Evolutionary conservation across 1,284 basidiomycete species (phyloP), one percentile per base, ranked within the genome.

Genomic region (Cryptococcus sp.): DNA sequence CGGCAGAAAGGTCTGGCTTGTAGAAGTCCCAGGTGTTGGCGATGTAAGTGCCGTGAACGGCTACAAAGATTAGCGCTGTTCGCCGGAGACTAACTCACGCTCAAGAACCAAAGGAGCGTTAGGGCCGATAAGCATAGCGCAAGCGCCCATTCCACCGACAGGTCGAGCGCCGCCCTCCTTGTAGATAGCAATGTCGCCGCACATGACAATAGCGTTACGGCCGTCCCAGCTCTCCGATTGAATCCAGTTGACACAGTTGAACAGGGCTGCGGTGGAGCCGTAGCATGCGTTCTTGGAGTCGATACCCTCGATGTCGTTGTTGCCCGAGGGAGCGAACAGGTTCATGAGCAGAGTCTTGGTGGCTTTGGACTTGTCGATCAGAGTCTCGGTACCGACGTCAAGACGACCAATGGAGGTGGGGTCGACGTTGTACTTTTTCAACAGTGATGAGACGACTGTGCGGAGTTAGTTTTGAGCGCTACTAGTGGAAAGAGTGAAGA

Each of bases 211-310:
- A 25, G 95, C 95, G 78, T 97, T 93, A 60, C 95, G 87, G 57
- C 95, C 95, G 74, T 99, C 95, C 95, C 95, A 99, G n/a, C 90
- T 93, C 60, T 87, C 87, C 48, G 87, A 89, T 80, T 99, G 95
- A 64, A 98, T 83, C 95, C 95, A 99, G 84, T 94, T 94, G 78
- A 96, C 83, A 53, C 93, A 89, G 81, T 98, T 98, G 87, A 96
- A 98, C 61, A 99, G 86, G 4, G 95, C 95, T 48, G 95, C 95
- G 23, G 95, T 99, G 43, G 93, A 95, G 50, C 95, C 95, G 78
- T 99, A 99, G 83, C 95, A 99, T 20, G 95, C 95, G 78, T 99
- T 99, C 83, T 99, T 99, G 60, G 91, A 93, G 83, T 99, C 95
- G 76, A 99, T 90, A 69, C 95, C 95, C 81, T 99, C 95, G 64